A percentile compares a stretch with the other conserved stretches of the same genome.
Conservation (phyloP, 257 asterid genomes). For the Phtheirospermum japonicum region DNA sequence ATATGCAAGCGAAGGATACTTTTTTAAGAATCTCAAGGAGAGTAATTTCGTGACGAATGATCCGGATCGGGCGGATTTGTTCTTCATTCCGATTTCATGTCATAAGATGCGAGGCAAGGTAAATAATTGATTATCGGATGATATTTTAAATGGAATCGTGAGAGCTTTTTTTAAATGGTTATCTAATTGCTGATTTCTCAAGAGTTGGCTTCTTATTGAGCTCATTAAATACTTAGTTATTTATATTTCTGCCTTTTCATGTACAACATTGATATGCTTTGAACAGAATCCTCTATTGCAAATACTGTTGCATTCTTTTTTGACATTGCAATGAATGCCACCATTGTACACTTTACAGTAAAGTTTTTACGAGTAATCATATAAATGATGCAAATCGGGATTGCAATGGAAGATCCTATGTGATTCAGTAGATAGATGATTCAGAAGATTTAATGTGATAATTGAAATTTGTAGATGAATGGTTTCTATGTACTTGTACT, state of each 20-base stretch:
- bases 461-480: not conserved
- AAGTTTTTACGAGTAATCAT: not conserved
- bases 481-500: not conserved
- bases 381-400: not conserved
- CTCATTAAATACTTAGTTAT: slow-evolving; percentile 12
- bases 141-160: slow-evolving; percentile 6
- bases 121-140: slow-evolving; percentile 13
- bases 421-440: not conserved
- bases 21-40: slow-evolving; percentile 89
- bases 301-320: not conserved
- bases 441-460: not conserved
- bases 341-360: not conserved
- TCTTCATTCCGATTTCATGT: slow-evolving; percentile 95
- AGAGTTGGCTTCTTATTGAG: slow-evolving; percentile 1
- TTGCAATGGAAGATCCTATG: not conserved
- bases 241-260: slow-evolving; percentile 16
- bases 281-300: not conserved
- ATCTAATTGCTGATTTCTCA: not conserved
- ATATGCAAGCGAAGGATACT: slow-evolving; percentile 92
- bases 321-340: not conserved
- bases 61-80: slow-evolving; percentile 85
- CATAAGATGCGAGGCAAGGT: slow-evolving; percentile 99
- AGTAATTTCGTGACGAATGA: slow-evolving; percentile 71
- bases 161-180: slow-evolving; percentile 1
- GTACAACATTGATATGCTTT: not conserved